Evolutionary conservation across 306 rosid genomes (phyloP), one percentile per base, ranked within the genome.

Genomic region (Rubus idaeus): DNA sequence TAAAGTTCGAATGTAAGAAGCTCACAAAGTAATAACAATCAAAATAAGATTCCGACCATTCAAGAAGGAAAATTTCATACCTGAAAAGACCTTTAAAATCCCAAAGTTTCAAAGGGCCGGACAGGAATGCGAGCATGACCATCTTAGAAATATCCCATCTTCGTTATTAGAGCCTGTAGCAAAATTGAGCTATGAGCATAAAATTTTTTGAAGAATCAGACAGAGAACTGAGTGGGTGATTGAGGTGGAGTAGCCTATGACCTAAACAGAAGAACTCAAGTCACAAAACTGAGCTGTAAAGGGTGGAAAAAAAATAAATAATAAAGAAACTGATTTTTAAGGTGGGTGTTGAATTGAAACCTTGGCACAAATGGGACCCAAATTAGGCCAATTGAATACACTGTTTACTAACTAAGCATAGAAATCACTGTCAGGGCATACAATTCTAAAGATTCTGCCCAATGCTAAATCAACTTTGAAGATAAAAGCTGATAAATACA

Each of bases 281-380:
- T 79, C 70, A 79, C 62, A 52, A 50, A 60, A 75, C 49, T 60
- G 77, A 77, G 71, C 75, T 68, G 84, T 74, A 73, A 80, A 69
- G 79, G 74, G 42, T 50, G 18, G n/a, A n/a, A 12, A 65, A 30
- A 75, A 49, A 21, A 30, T 30, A 30, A 30, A 30, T 30, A 30
- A 30, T 30, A 57, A 57, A 56, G 0, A 57, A 57, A 5, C 5
- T 8, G 64, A 21, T 52, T 45, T 71, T 71, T 21, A 79, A 73
- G 58, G 80, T 52, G 77, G 77, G 87, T 17, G 13, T 80, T 76
- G 82, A 80, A 84, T 80, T 82, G 82, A 68, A 82, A 77, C 82
- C 50, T 21, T 35, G 16, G 79, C 26, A 65, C 23, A 77, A 50
- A 89, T 75, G 88, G 91, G 97, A 74, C 90, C 92, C 90, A 60